These are phyloP conservation scores for Coemansia sp. DNA, from an alignment of 192 early-diverging fungal genomes.

Conservation along the genomic window DNA sequence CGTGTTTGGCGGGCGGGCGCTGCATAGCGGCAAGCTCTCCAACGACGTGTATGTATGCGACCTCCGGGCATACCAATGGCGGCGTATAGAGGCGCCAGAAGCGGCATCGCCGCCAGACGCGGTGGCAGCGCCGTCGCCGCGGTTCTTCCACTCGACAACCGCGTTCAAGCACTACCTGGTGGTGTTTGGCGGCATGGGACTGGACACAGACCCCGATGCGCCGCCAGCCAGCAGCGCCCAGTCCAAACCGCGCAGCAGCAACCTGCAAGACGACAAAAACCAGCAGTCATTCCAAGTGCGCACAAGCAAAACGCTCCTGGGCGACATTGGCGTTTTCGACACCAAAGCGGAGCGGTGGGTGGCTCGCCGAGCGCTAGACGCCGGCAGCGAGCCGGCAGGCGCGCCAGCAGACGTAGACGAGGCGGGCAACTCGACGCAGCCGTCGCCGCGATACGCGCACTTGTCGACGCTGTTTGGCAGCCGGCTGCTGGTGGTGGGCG, in stretches of 20 bases:
- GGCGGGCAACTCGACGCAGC: slow-evolving; percentile 46
- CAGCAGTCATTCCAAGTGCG: slow-evolving; percentile 54
- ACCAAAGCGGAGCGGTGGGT: slow-evolving; percentile 57
- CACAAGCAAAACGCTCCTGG: slow-evolving; percentile 62
- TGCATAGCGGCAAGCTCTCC: slow-evolving; percentile 67
- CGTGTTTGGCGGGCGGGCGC: slow-evolving; percentile 69
- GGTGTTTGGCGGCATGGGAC: slow-evolving; percentile 81
- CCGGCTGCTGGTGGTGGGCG: slow-evolving; percentile 67
- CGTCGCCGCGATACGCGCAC: slow-evolving; percentile 76
- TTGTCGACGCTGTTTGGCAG: slow-evolving; percentile 65
- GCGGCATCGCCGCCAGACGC: background rate
- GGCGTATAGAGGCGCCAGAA: slow-evolving; percentile 40
- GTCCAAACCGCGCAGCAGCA: slow-evolving; percentile 5
- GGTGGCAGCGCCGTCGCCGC: slow-evolving; percentile 37
- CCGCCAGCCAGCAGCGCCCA: background rate
- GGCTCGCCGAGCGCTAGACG: slow-evolving; percentile 18
- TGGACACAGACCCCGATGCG: slow-evolving; percentile 29
- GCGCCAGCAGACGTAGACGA: background rate
- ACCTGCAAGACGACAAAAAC: slow-evolving; percentile 38
- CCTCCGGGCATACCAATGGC: slow-evolving; percentile 62
- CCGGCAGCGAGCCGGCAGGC: background rate
- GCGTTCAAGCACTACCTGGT: slow-evolving; percentile 63
- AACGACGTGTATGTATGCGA: slow-evolving; percentile 68
- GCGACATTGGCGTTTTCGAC: slow-evolving; percentile 68
- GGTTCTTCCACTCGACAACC: slow-evolving; percentile 76